phyloP scores from a whole-genome alignment of 1,284 basidiomycete species.

The Cutaneotrichosporon cutaneum region DNA sequence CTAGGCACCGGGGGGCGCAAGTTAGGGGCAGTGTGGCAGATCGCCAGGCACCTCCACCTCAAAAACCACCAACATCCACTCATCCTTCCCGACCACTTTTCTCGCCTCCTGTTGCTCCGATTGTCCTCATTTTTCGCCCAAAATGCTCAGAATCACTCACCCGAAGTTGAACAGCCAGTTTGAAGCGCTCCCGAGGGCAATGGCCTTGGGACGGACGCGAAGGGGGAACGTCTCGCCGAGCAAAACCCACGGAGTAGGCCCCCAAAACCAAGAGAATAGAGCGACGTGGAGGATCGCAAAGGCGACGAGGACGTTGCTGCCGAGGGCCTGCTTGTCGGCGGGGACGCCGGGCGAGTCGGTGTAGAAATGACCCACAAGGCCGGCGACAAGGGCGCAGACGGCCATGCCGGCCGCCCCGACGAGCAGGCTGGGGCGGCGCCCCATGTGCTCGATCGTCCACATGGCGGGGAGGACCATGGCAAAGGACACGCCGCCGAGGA shows the following conservation, averaged over 20 bases:
- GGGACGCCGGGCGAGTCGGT: constrained; percentile 54
- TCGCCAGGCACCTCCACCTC: too few species aligned
- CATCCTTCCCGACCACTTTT: too few species aligned
- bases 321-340: constrained; percentile 54
- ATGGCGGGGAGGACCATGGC: constrained; percentile 44
- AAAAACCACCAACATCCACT: too few species aligned
- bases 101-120: too few species aligned
- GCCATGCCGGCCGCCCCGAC: constrained; percentile 64
- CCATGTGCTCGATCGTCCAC: constrained; percentile 45
- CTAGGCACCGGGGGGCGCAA: too few species aligned
- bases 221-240: constrained; percentile 67
- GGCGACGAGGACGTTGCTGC: constrained; percentile 63
- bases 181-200: constrained; percentile 63
- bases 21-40: too few species aligned
- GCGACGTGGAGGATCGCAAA: constrained; percentile 76
- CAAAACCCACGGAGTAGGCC: constrained; percentile 61
- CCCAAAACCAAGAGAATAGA: constrained; percentile 70
- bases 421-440: constrained; percentile 37
- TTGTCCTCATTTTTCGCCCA: too few species aligned
- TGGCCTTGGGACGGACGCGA: constrained; percentile 71
- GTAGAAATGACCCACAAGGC: constrained; percentile 68
- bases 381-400: constrained; percentile 53
- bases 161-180: background rate
- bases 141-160: constrained; percentile 47
- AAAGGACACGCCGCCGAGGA: constrained; percentile 36